Conservation (phyloP, 192 early-diverging fungal genomes). For the Linderina pennispora region DNA sequence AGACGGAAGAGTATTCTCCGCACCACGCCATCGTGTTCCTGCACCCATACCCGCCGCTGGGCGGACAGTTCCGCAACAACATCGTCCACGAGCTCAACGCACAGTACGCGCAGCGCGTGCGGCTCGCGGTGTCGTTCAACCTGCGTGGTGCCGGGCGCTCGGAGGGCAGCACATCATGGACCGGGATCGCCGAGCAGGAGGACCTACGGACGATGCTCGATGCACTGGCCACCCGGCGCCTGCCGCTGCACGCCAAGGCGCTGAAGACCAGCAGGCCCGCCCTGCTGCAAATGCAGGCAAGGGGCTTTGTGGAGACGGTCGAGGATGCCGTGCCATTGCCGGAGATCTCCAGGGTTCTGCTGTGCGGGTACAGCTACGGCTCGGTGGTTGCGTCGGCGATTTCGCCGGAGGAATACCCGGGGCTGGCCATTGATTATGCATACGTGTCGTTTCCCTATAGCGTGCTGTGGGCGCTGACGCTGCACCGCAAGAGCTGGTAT, state of each 20-base stretch:
- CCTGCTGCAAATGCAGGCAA: conserved; percentile 31
- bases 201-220: conserved; percentile 40
- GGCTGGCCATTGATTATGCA: conserved; percentile 38
- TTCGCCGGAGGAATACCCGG: conserved; percentile 24
- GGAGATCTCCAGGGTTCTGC: conserved; percentile 13
- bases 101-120: conserved; percentile 11
- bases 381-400: conserved; percentile 26
- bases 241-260: conserved; percentile 24
- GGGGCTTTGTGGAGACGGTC: conserved; percentile 14
- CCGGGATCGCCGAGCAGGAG: conserved; percentile 37
- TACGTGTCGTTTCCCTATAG: conserved; percentile 42
- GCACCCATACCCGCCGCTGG: conserved; percentile 46
- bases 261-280: conserved; percentile 11
- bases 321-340: conserved; percentile 34
- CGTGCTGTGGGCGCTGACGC: conserved; percentile 35
- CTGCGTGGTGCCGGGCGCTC: conserved; percentile 45
- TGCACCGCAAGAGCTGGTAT: conserved; percentile 32
- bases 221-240: conserved; percentile 13
- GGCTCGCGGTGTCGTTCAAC: conserved; percentile 33
- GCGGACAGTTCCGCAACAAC: conserved; percentile 44
- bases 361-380: conserved; percentile 49
- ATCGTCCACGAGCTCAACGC: conserved; percentile 25
- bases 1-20: background rate
- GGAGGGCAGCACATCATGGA: conserved; percentile 46
- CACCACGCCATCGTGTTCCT: conserved; percentile 25